Base-by-base conservation (phyloP, 73 alveolate genomes). In the Paramecium biaurelia region DNA sequence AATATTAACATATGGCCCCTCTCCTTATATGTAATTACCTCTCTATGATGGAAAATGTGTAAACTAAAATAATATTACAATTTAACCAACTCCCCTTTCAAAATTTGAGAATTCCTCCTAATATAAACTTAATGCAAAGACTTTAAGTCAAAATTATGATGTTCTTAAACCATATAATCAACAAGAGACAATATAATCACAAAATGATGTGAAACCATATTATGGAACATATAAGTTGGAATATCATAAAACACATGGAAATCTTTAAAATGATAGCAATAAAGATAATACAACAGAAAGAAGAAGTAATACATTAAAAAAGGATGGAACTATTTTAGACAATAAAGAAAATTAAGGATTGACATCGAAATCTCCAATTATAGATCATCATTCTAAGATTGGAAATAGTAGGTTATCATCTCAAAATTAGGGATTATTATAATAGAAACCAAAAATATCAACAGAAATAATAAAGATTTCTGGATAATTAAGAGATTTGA, bases 21-120 rank as follows among this genome's bases (percentile, higher is more conserved):
- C 76, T 20, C 90, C 90, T n/a, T 79, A 79, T 79, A 47, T 79
- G 41, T 57, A 79, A 79, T 79, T 76, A 1, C 90, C 90, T 4
- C 2, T 24, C 5, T 79, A 14, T 43, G 90, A 79, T 11, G 56
- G 41, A 20, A 79, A 42, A 45, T 79, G 10, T 0, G 7, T 30
- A 10, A 24, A 10, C 38, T 18, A 34, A 41, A 20, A 37, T 10
- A 70, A 76, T 38, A 76, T 43, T 37, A 74, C 20, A 7, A 34
- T 21, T 79, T 41, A 32, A 45, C 45, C 76, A 30, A 43, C 90
- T 20, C 72, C 90, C 5, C 70, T 47, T 12, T 24, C 21, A 23
- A 41, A 45, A 74, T 74, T 74, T 7, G 47, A 21, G 4, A 43
- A 35, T 34, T 32, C 63, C 10, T 74, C 37, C 5, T 11, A 28